phyloP scores from a whole-genome alignment of 495 filamentous ascomycete genomes.

The Tuber melanosporum region DNA sequence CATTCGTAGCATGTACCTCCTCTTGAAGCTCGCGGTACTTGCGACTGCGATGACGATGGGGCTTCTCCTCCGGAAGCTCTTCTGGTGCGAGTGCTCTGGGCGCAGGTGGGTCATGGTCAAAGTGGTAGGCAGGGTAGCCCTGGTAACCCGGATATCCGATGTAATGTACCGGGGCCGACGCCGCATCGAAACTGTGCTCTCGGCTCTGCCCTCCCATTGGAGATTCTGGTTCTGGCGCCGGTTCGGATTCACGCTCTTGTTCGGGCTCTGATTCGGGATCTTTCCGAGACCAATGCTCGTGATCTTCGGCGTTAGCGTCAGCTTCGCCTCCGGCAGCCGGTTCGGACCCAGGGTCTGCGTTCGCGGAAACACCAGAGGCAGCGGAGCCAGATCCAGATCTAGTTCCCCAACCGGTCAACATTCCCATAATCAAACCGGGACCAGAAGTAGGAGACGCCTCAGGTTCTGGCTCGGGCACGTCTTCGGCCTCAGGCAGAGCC shows the following conservation, averaged over 20 bases:
- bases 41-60: slow-evolving; percentile 23
- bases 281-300: slow-evolving; percentile 26
- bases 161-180: not conserved
- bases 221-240: not conserved
- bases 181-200: not conserved
- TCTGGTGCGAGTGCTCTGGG: slow-evolving; percentile 11
- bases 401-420: slow-evolving; percentile 8
- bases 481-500: slow-evolving; percentile 16
- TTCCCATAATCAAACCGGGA: slow-evolving; percentile 25
- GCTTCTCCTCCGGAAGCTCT: slow-evolving; percentile 30
- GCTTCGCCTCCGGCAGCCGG: slow-evolving; percentile 16
- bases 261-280: slow-evolving; percentile 29
- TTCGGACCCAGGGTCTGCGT: slow-evolving; percentile 18
- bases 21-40: slow-evolving; percentile 22
- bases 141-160: not conserved
- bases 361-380: slow-evolving; percentile 14
- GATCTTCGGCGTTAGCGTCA: slow-evolving; percentile 18
- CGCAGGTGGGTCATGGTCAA: not conserved
- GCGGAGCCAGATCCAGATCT: slow-evolving; percentile 21
- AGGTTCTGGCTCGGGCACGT: slow-evolving; percentile 23
- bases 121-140: slow-evolving; percentile 1
- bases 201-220: not conserved
- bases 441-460: slow-evolving; percentile 7
- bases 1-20: slow-evolving; percentile 7
- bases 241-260: slow-evolving; percentile 19